Conservation (phyloP, 2,329 filamentous ascomycete genomes). For the Graphium sp. region DNA sequence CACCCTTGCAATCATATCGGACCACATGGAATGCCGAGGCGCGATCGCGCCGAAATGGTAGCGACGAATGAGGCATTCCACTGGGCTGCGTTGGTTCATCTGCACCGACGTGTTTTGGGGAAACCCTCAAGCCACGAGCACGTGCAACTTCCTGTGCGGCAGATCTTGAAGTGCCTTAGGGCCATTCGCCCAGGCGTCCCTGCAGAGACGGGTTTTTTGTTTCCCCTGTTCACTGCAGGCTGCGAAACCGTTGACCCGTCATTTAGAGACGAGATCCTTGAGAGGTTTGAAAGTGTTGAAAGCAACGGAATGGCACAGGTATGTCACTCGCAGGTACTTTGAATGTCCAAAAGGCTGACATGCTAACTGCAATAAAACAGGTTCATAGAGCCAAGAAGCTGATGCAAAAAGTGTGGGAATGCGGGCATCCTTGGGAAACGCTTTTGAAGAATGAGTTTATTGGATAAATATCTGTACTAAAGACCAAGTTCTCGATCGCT, state of each 20-base stretch:
- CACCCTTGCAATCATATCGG: constrained; percentile 28
- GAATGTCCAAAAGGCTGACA: constrained; percentile 5
- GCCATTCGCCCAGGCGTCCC: constrained; percentile 48
- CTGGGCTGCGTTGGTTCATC: constrained; percentile 60
- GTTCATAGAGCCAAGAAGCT: constrained; percentile 42
- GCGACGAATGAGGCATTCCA: constrained; percentile 68
- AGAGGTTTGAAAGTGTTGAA: constrained; percentile 51
- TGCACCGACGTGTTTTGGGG: constrained; percentile 56
- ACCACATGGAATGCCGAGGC: constrained; percentile 28
- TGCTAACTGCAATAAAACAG: constrained; percentile 12
- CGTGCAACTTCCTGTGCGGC: constrained; percentile 45
- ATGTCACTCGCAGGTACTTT: constrained; percentile 11
- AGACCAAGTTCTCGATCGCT: too few species aligned
- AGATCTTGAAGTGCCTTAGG: constrained; percentile 45
- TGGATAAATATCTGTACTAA: constrained; percentile 26
- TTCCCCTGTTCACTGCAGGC: constrained; percentile 71
- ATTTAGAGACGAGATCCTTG: constrained; percentile 43
- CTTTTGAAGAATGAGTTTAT: constrained; percentile 52
- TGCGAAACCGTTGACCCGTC: constrained; percentile 46
- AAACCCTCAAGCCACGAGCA: constrained; percentile 36
- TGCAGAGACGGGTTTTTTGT: constrained; percentile 59
- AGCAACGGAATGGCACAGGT: constrained; percentile 64
- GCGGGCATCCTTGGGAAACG: constrained; percentile 51
- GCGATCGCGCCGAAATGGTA: constrained; percentile 44
- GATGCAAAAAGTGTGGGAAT: constrained; percentile 55